Base-by-base conservation (phyloP, 2,329 filamentous ascomycete species). In the Nothophaeocryptopus gaeumannii region DNA sequence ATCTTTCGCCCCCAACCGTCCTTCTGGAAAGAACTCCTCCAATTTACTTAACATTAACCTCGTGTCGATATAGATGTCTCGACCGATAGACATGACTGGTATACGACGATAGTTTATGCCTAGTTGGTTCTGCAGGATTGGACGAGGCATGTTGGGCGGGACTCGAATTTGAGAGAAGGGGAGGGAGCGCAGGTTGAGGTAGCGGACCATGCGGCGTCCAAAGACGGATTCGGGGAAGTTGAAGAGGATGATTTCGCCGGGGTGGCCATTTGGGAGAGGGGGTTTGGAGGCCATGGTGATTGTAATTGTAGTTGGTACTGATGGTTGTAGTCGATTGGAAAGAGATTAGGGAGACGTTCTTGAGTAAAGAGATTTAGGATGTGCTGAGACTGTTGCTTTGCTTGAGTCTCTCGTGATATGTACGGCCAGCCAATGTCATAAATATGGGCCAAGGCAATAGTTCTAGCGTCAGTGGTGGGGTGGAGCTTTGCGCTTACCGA, bases 61-160 rank as follows among this genome's bases (percentile, higher is more conserved):
- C 2, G 57, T 55, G 35, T 61, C 59, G 39, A 59, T 58, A 52
- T 58, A 61, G 5, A 61, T 39, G 32, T 61, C 57, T 13, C 55
- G 31, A 9, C 57, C 59, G n/a, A 60, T 58, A 5, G 59, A 38
- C 43, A 61, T 46, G 38, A 61, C 42, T 0, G 58, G 58, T 13
- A 61, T 58, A 4, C 57, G 50, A 8, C 58, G 53, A 36, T 61
- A 57, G n/a, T 56, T 56, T 20, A 61, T 42, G 7, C 57, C 57
- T 5, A 61, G 43, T 36, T 39, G 39, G 15, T 50, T 29, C n/a
- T 51, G 53, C 0, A 58, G 47, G 29, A 58, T 34, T 2, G 52
- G 52, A 7, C 55, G 49, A 5, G 55, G 55, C 43, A 58, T 47
- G 37, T 55, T 55, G n/a, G 55, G 55, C 11, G 55, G 52, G 5